Percentiles rank a stretch among this genome's conserved stretches.
Conservation (phyloP, 2,329 filamentous ascomycete genomes). For the Alternaria novae-zelandiae region DNA sequence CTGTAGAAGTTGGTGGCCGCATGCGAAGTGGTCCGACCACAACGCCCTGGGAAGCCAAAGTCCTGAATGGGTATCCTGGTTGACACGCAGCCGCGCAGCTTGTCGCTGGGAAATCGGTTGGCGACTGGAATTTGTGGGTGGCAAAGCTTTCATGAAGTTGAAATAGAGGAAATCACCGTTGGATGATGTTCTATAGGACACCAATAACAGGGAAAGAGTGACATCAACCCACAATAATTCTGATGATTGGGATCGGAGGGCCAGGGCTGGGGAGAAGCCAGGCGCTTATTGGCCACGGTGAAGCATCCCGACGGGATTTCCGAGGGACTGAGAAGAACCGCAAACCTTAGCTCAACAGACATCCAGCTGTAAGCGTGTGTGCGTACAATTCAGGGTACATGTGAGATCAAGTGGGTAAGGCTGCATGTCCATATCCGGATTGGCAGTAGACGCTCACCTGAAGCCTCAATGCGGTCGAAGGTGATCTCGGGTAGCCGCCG, state of each 20-base stretch:
- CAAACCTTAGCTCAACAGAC: slow-evolving; percentile 7
- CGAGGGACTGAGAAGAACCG: slow-evolving; percentile 2
- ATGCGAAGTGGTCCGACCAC: not conserved
- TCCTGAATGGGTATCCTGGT: not conserved
- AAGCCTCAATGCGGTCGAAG: slow-evolving; percentile 16
- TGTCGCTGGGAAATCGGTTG: not conserved
- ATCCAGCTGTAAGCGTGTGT: not conserved
- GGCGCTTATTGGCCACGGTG: slow-evolving; percentile 7
- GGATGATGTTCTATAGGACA: not conserved
- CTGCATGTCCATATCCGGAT: slow-evolving; percentile 10
- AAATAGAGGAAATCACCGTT: not conserved
- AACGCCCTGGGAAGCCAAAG: not conserved
- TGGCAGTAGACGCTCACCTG: slow-evolving; percentile 10
- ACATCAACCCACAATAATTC: slow-evolving; percentile 5
- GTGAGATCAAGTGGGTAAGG: not conserved
- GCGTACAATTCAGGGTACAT: slow-evolving; percentile 1
- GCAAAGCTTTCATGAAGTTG: not conserved
- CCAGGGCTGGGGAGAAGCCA: not conserved
- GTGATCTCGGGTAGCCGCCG: not conserved
- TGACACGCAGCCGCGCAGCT: not conserved
- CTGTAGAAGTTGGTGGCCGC: not conserved
- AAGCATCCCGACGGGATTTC: slow-evolving; percentile 3
- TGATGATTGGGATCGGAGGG: not conserved
- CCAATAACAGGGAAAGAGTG: not conserved
- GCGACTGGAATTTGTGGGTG: not conserved